Evolutionary conservation across 352 stramenopile genomes (phyloP).

Genomic region (Achlya hypogyna): DNA sequence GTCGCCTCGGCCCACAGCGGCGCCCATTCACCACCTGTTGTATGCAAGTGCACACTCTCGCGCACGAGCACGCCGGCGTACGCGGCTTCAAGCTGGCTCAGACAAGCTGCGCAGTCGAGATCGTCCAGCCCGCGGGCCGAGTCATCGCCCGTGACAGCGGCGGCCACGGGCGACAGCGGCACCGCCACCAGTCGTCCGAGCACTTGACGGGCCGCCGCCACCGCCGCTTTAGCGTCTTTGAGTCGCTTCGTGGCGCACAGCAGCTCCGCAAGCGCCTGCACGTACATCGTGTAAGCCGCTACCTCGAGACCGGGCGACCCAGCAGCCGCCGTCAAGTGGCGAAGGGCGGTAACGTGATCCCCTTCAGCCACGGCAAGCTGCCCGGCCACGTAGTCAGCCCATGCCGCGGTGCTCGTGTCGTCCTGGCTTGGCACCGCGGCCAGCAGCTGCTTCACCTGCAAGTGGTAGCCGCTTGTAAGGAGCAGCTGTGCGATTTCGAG

Average conservation of each 20-base stretch:
- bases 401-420: background rate
- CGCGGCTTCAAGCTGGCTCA: background rate
- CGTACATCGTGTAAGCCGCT: background rate
- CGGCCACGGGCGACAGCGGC: background rate
- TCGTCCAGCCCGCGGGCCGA: background rate
- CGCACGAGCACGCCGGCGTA: constrained; percentile 3
- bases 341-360: background rate
- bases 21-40: constrained; percentile 13
- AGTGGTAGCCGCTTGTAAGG: constrained; percentile 3
- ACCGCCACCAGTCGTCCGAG: background rate
- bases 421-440: background rate
- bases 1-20: constrained; percentile 10
- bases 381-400: background rate
- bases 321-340: background rate
- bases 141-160: background rate
- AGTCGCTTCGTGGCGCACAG: background rate
- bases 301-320: background rate
- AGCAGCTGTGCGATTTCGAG: constrained; percentile 1
- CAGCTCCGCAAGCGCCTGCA: background rate
- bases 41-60: background rate
- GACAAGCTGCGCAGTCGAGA: background rate
- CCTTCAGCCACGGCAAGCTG: background rate
- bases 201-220: background rate
- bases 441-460: constrained; percentile 15
- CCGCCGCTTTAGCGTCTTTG: constrained; percentile 2